Evolutionary conservation across 1,139 yeast genomes (phyloP), one percentile per base, ranked within the genome.

Genomic region (Hemisphaericaspora xylofermentans): DNA sequence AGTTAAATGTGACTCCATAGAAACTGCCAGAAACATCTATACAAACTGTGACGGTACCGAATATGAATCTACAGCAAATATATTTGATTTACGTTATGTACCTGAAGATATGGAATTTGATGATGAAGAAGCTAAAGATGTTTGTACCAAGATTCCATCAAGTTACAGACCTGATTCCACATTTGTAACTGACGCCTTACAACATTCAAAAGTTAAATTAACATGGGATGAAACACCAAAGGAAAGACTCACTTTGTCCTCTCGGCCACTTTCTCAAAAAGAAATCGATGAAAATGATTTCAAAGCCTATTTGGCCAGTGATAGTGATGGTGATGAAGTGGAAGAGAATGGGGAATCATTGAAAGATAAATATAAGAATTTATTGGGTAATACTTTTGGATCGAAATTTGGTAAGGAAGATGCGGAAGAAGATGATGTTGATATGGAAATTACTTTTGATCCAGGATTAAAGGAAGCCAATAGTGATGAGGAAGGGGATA

Each of bases 211-310:
- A 56, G 97, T 91, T 36, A 88, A 88, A 58, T 73, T 91, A 49
- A 89, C 97, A 0, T 91, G 98, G 98, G 99, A 94, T 63, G 98
- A 93, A 64, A 94, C 98, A 0, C 98, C 98, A 3, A 84, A 81
- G 45, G 97, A 89, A 56, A 78, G 98, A 59, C 63, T 81, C n/a
- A 82, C 86, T 43, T 63, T 91, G 41, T 80, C 96, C 1, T 76
- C 86, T 14, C 80, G 84, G 52, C 89, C 91, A 13, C 91, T 94
- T 57, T 81, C 89, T 37, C 95, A 88, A 57, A 83, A 85, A 60
- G 98, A 94, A 58, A 75, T 91, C 39, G 98, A 93, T 51, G 97
- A 91, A 39, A 88, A 91, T 94, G 98, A 94, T 61, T 85, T 91
- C 67, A 83, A 88, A 57, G 97, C 98, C 2, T 94, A 94, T 55